A percentile compares a stretch with the other conserved stretches of the same genome.
Evolutionary conservation across 106 monocot genomes (phyloP).

Genomic region (Alisma plantagoaquatica): DNA sequence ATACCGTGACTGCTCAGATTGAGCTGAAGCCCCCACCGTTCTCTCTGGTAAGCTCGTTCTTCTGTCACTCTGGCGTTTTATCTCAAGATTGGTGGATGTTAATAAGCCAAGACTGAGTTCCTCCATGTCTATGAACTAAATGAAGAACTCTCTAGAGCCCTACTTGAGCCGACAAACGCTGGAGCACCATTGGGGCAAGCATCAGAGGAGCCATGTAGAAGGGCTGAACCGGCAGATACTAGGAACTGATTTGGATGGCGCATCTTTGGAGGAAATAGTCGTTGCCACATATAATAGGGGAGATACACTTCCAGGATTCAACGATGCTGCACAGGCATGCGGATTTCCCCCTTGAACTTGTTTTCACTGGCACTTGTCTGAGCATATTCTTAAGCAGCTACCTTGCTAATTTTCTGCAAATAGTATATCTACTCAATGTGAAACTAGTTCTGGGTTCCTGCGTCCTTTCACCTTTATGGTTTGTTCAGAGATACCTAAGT

Average conservation of each 20-base stretch:
- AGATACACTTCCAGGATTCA: constrained; percentile 49
- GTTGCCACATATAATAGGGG: constrained; percentile 66
- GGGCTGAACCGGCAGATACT: constrained; percentile 48
- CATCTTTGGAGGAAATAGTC: constrained; percentile 48
- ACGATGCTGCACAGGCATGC: constrained; percentile 68
- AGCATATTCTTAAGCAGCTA: no score
- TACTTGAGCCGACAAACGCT: constrained; percentile 71
- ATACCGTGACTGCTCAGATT: constrained; percentile 8
- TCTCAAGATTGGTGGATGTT: no score
- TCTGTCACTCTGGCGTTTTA: no score
- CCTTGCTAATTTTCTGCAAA: no score
- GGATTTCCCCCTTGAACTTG: no score
- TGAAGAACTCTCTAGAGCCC: constrained; percentile 79
- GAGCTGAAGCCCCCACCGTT: constrained; percentile 20
- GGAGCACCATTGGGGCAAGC: constrained; percentile 72
- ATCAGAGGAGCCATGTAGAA: constrained; percentile 62
- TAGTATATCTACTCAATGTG: no score
- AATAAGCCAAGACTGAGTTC: no score
- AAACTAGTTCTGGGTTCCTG: no score
- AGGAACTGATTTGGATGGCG: constrained; percentile 47
- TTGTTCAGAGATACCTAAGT: no score
- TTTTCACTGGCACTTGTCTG: no score
- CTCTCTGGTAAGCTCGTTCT: constrained; percentile 21
- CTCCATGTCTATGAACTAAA: no score
- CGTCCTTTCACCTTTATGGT: no score